Evolutionary conservation across 768 basidiomycete genomes (phyloP), one percentile per base, ranked within the genome.

Genomic region (Daedaleopsis sinensis): DNA sequence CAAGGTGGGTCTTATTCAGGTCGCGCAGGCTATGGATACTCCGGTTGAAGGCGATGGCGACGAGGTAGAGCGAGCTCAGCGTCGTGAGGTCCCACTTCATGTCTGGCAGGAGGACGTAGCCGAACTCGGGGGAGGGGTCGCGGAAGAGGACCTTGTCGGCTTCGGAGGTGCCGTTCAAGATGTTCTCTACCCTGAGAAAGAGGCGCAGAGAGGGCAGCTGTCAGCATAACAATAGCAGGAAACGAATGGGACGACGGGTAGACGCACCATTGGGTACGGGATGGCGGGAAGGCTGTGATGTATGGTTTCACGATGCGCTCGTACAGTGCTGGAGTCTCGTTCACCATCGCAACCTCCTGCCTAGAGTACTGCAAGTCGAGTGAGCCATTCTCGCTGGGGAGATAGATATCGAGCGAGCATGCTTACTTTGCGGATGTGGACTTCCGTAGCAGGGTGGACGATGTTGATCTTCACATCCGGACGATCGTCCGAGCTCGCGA

Each of bases 11-110:
- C 27, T 75, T 77, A 1, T 81, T 78, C 15, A 98, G 80, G 72
- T 96, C 94, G 23, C 96, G 84, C 8, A 98, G 74, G 46, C 87
- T 90, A 32, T 80, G 80, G 21, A 98, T 84, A 5, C 77, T 68
- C 1, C 81, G 72, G 57, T 88, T 84, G 37, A 84, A 82, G 0
- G 82, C 84, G 59, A 99, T 82, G 0, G 90, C 93, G 42, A 94
- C 78, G 59, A 98, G 87, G 73, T 99, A 98, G 55, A 99, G 79
- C 1, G 92, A 84, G 0, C 84, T 75, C n/a, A 91, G 65, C 0
- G 86, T 91, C 23, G 78, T 82, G 32, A 87, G 81, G 71, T 98
- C 94, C 96, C 96, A 98, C 77, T 98, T 98, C 86, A 97, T 90
- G 75, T 99, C 96, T 0, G 96, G 96, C 0, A 97, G 75, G 57